These are phyloP conservation scores for Aspergillus tamarii DNA, from an alignment of 2,329 filamentous ascomycete species.

Conservation along the genomic window DNA sequence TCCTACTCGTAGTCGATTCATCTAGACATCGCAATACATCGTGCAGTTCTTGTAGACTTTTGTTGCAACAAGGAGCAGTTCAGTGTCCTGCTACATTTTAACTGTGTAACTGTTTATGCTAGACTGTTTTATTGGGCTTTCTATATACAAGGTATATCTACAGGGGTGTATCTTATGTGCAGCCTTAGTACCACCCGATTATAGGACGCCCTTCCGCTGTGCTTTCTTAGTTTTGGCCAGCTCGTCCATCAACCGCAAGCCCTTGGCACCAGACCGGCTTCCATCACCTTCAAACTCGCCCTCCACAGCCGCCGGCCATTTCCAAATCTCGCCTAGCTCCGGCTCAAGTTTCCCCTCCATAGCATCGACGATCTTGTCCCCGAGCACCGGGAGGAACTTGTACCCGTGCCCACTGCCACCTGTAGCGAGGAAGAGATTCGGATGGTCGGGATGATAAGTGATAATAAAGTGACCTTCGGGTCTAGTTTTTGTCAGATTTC, in stretches of 20 bases:
- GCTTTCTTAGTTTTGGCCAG: slow-evolving; percentile 37
- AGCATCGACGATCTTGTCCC: slow-evolving; percentile 54
- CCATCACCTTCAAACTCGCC: slow-evolving; percentile 39
- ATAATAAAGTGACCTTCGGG: slow-evolving; percentile 72
- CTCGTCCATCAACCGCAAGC: slow-evolving; percentile 42
- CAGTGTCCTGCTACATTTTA: no score
- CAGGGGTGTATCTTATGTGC: slow-evolving; percentile 2
- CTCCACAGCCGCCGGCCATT: slow-evolving; percentile 37
- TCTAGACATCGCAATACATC: no score
- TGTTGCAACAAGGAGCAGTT: no score
- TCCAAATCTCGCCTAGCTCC: slow-evolving; percentile 48
- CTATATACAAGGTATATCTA: slow-evolving; percentile 3
- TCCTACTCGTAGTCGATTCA: neutral
- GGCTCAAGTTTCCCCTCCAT: slow-evolving; percentile 48
- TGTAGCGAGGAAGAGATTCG: slow-evolving; percentile 54
- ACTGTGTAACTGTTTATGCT: neutral
- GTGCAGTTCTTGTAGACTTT: no score
- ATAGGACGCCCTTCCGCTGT: slow-evolving; percentile 28
- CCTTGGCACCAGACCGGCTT: slow-evolving; percentile 40
- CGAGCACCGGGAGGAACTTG: slow-evolving; percentile 59
- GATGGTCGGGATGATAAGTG: slow-evolving; percentile 66
- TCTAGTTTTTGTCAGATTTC: slow-evolving; percentile 22
- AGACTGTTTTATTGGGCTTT: neutral
- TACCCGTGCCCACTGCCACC: slow-evolving; percentile 58
- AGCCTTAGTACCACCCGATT: neutral